Evolutionary conservation across 2,329 filamentous ascomycete species (phyloP).

Genomic region (Penicillium vulpinum): DNA sequence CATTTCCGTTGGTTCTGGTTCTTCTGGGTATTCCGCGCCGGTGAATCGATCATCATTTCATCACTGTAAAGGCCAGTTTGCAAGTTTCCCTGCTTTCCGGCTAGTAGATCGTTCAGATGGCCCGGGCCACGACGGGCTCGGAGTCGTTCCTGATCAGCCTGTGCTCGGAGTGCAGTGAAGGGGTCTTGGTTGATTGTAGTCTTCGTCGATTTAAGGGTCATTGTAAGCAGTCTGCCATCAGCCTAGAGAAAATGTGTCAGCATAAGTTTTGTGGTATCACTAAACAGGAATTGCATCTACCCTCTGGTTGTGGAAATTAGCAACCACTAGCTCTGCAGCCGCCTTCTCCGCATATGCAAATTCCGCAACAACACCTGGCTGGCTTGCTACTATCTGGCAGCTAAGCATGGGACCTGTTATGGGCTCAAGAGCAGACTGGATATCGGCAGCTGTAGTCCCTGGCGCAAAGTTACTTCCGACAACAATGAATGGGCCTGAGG

Average conservation of each 20-base stretch:
- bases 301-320: slow-evolving; percentile 64
- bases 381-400: slow-evolving; percentile 54
- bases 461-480: slow-evolving; percentile 64
- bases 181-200: slow-evolving; percentile 14
- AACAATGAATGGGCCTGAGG: slow-evolving; percentile 56
- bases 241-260: slow-evolving; percentile 45
- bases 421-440: slow-evolving; percentile 59
- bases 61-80: slow-evolving; percentile 40
- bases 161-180: slow-evolving; percentile 41
- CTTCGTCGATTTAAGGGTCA: slow-evolving; percentile 52
- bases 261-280: not conserved
- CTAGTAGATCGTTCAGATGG: not conserved
- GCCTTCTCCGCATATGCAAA: slow-evolving; percentile 57
- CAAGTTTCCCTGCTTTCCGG: not conserved
- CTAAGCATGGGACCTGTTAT: slow-evolving; percentile 54
- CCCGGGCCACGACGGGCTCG: slow-evolving; percentile 29
- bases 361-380: slow-evolving; percentile 61
- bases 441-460: slow-evolving; percentile 66
- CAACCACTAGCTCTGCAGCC: slow-evolving; percentile 60
- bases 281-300: slow-evolving; percentile 36
- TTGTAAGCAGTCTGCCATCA: slow-evolving; percentile 60
- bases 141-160: slow-evolving; percentile 41
- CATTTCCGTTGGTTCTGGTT: slow-evolving; percentile 22
- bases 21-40: slow-evolving; percentile 23
- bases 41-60: slow-evolving; percentile 43